A percentile compares a stretch with the other conserved stretches of the same genome.
These are phyloP conservation scores for Persicaria tinctoria DNA, from an alignment of 148 eudicot species.

Conservation along the genomic window DNA sequence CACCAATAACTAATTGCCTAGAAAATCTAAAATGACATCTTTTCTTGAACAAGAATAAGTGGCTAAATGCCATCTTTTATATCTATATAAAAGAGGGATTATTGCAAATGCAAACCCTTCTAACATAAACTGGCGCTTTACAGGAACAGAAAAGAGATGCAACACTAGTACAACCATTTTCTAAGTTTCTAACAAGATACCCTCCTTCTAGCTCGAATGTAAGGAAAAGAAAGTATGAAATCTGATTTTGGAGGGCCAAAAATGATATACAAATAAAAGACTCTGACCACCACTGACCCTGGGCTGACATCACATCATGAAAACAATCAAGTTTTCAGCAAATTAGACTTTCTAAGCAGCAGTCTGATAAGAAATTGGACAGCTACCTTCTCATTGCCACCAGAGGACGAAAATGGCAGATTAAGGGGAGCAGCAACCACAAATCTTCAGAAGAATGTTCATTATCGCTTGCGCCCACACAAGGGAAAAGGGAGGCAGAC, in stretches of 20 bases:
- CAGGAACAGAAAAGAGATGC: neutral
- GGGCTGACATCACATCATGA: neutral
- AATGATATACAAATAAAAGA: neutral
- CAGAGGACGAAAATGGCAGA: neutral
- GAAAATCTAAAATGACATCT: too few species aligned
- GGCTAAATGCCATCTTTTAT: too few species aligned
- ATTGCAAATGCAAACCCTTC: neutral
- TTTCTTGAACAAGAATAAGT: too few species aligned
- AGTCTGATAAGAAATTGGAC: neutral
- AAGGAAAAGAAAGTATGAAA: neutral
- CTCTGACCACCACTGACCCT: neutral
- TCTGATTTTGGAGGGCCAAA: neutral
- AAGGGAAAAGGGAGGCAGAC: neutral
- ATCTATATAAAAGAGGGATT: too few species aligned
- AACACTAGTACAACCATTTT: neutral
- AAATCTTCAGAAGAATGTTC: neutral
- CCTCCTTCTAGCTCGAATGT: neutral
- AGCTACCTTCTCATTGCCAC: neutral
- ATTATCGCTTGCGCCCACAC: neutral
- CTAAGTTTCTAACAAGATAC: neutral
- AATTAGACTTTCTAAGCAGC: neutral
- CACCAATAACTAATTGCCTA: too few species aligned
- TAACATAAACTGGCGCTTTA: neutral
- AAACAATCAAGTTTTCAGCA: neutral
- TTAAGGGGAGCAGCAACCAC: neutral